Percentiles rank a stretch among this genome's conserved stretches.
Evolutionary conservation across 202 grass and related monocot genomes (phyloP).

Genomic region (Tripidium arundinaceum): DNA sequence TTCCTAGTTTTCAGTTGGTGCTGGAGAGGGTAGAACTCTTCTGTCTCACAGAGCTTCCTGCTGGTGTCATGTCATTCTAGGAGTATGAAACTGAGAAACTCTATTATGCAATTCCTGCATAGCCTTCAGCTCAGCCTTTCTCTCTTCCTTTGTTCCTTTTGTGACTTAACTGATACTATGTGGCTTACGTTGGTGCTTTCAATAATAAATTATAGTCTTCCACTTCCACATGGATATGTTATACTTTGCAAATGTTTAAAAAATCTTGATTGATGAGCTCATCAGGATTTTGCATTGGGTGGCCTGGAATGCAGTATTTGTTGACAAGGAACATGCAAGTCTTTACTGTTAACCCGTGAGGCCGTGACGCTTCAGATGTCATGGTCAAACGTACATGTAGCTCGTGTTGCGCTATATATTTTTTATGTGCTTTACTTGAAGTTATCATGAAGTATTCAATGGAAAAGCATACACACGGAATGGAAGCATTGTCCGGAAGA

Average conservation of each 20-base stretch:
- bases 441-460: background rate
- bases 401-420: background rate
- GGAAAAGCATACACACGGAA: background rate
- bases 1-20: background rate
- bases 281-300: background rate
- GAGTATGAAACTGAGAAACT: background rate
- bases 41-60: background rate
- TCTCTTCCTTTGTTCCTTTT: background rate
- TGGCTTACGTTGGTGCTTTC: background rate
- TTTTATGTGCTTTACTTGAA: background rate
- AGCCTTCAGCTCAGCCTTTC: background rate
- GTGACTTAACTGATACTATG: background rate
- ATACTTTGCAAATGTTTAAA: background rate
- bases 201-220: background rate
- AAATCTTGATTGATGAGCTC: background rate
- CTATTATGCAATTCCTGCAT: conserved; percentile 16
- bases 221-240: conserved; percentile 1
- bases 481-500: background rate
- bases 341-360: no score
- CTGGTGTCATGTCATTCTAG: background rate
- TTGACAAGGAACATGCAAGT: no score
- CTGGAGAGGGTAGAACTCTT: background rate
- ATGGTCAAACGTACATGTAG: background rate
- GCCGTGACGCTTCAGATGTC: no score
- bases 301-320: background rate